phyloP scores from a whole-genome alignment of 495 filamentous ascomycete species.

The Tuber microsphaerosporum region DNA sequence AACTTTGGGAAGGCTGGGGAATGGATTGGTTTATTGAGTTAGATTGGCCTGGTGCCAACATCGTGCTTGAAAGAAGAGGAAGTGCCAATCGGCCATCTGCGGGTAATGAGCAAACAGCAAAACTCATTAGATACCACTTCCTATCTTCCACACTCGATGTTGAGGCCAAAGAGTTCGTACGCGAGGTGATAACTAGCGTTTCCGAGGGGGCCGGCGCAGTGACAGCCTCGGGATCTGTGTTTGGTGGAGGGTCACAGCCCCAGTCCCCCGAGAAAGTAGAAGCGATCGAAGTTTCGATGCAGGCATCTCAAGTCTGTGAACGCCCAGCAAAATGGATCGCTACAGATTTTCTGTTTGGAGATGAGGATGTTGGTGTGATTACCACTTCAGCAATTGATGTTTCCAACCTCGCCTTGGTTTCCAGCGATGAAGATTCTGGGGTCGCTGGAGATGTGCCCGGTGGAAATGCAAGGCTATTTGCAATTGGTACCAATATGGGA shows the following conservation, averaged over 20 bases:
- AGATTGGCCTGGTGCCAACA: constrained; percentile 79
- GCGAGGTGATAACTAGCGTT: constrained; percentile 16
- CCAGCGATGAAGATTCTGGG: constrained; percentile 68
- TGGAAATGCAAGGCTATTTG: constrained; percentile 71
- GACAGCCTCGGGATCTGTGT: constrained; percentile 37
- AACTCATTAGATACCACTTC: constrained; percentile 39
- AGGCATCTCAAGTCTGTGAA: neutral
- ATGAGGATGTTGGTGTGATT: constrained; percentile 52
- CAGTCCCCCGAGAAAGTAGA: neutral
- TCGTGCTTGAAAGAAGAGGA: constrained; percentile 65
- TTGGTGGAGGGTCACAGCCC: constrained; percentile 30
- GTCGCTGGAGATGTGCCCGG: constrained; percentile 62
- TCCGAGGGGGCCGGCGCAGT: constrained; percentile 25
- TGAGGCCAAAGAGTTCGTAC: constrained; percentile 19
- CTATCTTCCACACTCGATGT: constrained; percentile 42
- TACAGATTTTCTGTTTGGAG: constrained; percentile 53
- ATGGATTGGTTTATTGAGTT: constrained; percentile 81
- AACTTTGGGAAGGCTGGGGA: constrained; percentile 81
- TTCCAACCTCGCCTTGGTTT: constrained; percentile 63
- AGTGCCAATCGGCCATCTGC: constrained; percentile 54
- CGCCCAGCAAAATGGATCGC: constrained; percentile 55
- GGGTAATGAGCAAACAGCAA: constrained; percentile 37
- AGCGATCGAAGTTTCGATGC: neutral
- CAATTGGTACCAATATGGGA: constrained; percentile 73
- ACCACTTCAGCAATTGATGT: constrained; percentile 68